These are phyloP conservation scores for Jamesozyma lodderae DNA, from an alignment of 805 yeast species.

Conservation along the genomic window DNA sequence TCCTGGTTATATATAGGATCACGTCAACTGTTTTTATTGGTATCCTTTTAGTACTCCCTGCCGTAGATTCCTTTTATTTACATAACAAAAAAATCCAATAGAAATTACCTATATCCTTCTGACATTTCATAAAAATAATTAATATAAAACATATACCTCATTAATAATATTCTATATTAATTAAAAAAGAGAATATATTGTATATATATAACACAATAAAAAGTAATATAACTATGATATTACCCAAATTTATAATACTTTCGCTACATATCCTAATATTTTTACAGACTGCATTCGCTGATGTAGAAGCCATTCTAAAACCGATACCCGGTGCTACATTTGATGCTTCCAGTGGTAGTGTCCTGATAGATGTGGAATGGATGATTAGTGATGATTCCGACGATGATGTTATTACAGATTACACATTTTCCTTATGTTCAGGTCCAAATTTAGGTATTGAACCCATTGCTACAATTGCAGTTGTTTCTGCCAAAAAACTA, in stretches of 20 bases:
- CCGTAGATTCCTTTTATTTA: no score
- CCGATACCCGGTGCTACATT: conserved; percentile 9
- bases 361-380: conserved; percentile 36
- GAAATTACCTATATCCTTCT: no score
- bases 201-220: not conserved
- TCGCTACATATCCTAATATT: not conserved
- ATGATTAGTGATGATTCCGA: conserved; percentile 44
- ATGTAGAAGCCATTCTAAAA: conserved; percentile 4
- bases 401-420: conserved; percentile 33
- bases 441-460: conserved; percentile 48
- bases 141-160: no score
- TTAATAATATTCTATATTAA: no score
- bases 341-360: conserved; percentile 15
- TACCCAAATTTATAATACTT: not conserved
- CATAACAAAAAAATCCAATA: no score
- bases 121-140: no score
- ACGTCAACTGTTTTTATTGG: no score
- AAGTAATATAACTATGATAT: not conserved
- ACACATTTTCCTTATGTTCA: conserved; percentile 55
- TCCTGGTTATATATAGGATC: no score
- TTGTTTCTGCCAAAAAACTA: conserved; percentile 28
- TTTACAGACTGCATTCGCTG: not conserved
- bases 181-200: no score
- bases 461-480: conserved; percentile 31
- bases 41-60: no score